Evolutionary conservation across 352 stramenopile genomes (phyloP).

Genomic region (Phytophthora pinifolia): DNA sequence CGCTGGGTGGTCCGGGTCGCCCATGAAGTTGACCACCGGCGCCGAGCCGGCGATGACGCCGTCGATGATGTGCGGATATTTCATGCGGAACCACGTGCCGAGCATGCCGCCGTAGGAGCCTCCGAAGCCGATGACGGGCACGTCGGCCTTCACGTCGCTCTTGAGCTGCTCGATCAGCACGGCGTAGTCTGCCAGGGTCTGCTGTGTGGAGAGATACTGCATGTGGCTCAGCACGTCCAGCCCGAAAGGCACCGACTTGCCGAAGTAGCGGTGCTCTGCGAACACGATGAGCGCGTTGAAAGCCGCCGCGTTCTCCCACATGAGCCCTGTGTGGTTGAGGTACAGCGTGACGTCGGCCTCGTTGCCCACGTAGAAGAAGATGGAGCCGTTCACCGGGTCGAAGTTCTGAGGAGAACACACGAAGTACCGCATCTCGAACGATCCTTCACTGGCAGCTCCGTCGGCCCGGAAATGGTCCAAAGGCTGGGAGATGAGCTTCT

Average conservation of each 20-base stretch:
- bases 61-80: conserved; percentile 75
- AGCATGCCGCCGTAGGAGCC: conserved; percentile 83
- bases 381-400: conserved; percentile 38
- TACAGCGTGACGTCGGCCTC: conserved; percentile 69
- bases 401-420: conserved; percentile 57
- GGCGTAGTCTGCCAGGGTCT: conserved; percentile 80
- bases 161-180: conserved; percentile 56
- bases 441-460: conserved; percentile 16
- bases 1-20: conserved; percentile 39
- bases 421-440: conserved; percentile 69
- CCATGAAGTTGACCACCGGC: conserved; percentile 56
- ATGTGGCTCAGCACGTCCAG: conserved; percentile 53
- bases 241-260: conserved; percentile 63
- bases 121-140: conserved; percentile 70
- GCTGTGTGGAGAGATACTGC: conserved; percentile 78
- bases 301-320: conserved; percentile 67
- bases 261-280: conserved; percentile 79
- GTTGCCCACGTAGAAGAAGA: conserved; percentile 80
- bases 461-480: conserved; percentile 54
- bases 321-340: conserved; percentile 68
- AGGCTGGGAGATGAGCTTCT: conserved; percentile 44
- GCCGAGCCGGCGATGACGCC: conserved; percentile 65
- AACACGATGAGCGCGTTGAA: conserved; percentile 75
- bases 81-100: conserved; percentile 68
- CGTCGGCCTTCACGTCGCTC: conserved; percentile 33